Base-by-base conservation (phyloP, 192 early-diverging fungal species). In the Coemansia sp. region DNA sequence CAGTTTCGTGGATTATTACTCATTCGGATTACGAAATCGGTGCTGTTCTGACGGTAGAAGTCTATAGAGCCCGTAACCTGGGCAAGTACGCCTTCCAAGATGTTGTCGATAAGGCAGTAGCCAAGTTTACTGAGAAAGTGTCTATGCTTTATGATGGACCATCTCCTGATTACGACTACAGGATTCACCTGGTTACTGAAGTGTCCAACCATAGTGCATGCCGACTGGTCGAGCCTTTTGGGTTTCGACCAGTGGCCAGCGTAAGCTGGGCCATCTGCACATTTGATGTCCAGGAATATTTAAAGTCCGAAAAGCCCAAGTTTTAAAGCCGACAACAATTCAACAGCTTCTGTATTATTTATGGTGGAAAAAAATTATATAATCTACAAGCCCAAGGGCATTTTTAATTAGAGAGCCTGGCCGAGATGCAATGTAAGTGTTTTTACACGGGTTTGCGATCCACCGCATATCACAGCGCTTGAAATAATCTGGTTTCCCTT, bases 211-310 rank as follows among this genome's bases (percentile, higher is more conserved):
- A 3, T 32, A 50, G 16, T 9, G 16, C 48, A 32, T 14, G n/a
- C 2, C 48, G 48, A 8, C 17, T 50, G 7, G 31, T 36, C 36
- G 48, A 50, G 31, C 30, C 12, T 0, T 36, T 50, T 36, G 28
- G 48, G 30, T 50, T 50, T 32, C 8, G 26, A 11, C 48, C 31
- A 5, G 48, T 50, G 15, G 30, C 30, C n/a, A 36, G 34, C 11
- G 48, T 50, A 9, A 50, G 31, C 48, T 50, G 48, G 48, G 30
- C 48, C n/a, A 32, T 36, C 16, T 50, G 48, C 48, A 16, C 9
- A 16, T 50, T 50, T 10, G 31, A 50, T 32, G n/a, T 14, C 0
- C 0, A 14, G 9, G 18, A 21, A 47, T 21, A 23, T 12, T 23
- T 47, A 47, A 23, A 12, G 12, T 11, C 14, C 8, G 17, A 11